Evolutionary conservation across 2,329 filamentous ascomycete genomes (phyloP).

Genomic region (Penicillium brasilianum): DNA sequence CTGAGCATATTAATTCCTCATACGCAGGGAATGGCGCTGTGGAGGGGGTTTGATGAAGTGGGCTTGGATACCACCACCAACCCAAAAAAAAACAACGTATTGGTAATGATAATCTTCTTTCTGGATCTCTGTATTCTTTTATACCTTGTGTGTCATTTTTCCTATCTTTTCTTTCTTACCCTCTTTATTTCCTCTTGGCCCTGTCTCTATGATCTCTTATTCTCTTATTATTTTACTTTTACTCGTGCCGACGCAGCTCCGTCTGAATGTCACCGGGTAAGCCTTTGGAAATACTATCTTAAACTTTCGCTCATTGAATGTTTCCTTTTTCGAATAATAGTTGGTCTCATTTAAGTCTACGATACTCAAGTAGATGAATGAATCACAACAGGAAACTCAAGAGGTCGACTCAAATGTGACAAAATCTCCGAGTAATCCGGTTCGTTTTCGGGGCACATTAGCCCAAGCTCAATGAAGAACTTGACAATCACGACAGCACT

Average conservation of each 20-base stretch:
- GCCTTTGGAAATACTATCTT: conserved; percentile 1
- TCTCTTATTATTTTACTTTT: not conserved
- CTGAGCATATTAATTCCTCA: conserved; percentile 37
- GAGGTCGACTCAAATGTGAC: not conserved
- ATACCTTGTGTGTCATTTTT: conserved; percentile 19
- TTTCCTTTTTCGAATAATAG: not conserved
- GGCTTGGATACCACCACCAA: not conserved
- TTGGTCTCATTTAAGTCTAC: not conserved
- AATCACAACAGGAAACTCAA: not conserved
- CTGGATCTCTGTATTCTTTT: conserved; percentile 21
- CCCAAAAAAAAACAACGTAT: conserved; percentile 22
- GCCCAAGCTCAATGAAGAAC: conserved; percentile 85
- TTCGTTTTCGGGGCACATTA: conserved; percentile 80
- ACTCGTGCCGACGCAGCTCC: not conserved
- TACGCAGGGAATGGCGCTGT: conserved; percentile 40
- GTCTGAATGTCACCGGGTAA: not conserved
- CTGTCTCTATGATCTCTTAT: conserved; percentile 9
- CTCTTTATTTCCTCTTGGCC: conserved; percentile 3
- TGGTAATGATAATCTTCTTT: conserved; percentile 39
- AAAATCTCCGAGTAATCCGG: conserved; percentile 60
- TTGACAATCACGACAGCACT: conserved; percentile 83
- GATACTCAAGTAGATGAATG: conserved; percentile 35
- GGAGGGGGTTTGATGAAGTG: conserved; percentile 37
- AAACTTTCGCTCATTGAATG: not conserved
- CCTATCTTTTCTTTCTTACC: conserved; percentile 5